These are phyloP conservation scores for Brettanomyces nanus DNA, from an alignment of 805 yeast genomes.

Conservation along the genomic window DNA sequence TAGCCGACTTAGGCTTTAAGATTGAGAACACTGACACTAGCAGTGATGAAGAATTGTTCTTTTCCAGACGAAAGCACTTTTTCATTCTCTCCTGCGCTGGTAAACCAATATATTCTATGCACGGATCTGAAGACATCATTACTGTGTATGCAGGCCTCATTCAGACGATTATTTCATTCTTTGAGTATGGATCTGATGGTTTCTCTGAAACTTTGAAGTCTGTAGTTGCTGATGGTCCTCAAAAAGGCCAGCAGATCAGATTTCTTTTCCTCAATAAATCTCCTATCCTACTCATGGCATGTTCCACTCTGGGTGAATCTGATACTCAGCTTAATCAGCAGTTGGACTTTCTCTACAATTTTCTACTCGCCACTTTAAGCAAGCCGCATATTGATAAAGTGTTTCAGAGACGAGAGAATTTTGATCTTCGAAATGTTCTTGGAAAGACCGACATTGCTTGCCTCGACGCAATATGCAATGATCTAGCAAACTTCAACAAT, in stretches of 20 bases:
- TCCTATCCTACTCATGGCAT: slow-evolving; percentile 70
- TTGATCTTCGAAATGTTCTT: slow-evolving; percentile 69
- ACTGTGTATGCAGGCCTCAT: slow-evolving; percentile 72
- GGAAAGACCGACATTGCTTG: slow-evolving; percentile 70
- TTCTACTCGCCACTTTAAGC: slow-evolving; percentile 75
- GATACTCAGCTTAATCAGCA: slow-evolving; percentile 50
- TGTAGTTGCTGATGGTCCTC: slow-evolving; percentile 34
- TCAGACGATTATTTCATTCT: slow-evolving; percentile 70
- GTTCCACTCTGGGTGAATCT: slow-evolving; percentile 49
- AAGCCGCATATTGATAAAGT: slow-evolving; percentile 65
- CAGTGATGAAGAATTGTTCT: slow-evolving; percentile 24
- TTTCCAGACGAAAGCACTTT: slow-evolving; percentile 51
- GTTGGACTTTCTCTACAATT: slow-evolving; percentile 64
- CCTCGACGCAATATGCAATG: slow-evolving; percentile 53
- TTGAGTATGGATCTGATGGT: slow-evolving; percentile 36
- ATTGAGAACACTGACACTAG: slow-evolving; percentile 22
- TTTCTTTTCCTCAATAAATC: slow-evolving; percentile 54
- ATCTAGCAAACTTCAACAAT: slow-evolving; percentile 40
- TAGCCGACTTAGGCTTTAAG: slow-evolving; percentile 11
- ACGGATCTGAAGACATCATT: slow-evolving; percentile 60
- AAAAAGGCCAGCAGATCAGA: slow-evolving; percentile 27
- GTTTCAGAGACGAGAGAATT: slow-evolving; percentile 65
- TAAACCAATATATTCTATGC: slow-evolving; percentile 75
- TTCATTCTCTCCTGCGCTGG: slow-evolving; percentile 80
- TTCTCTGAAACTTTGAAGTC: slow-evolving; percentile 33